Percentiles rank a stretch among this genome's conserved stretches.
phyloP scores from a whole-genome alignment of 2,329 filamentous ascomycete species.

The Geosmithia putterillii region DNA sequence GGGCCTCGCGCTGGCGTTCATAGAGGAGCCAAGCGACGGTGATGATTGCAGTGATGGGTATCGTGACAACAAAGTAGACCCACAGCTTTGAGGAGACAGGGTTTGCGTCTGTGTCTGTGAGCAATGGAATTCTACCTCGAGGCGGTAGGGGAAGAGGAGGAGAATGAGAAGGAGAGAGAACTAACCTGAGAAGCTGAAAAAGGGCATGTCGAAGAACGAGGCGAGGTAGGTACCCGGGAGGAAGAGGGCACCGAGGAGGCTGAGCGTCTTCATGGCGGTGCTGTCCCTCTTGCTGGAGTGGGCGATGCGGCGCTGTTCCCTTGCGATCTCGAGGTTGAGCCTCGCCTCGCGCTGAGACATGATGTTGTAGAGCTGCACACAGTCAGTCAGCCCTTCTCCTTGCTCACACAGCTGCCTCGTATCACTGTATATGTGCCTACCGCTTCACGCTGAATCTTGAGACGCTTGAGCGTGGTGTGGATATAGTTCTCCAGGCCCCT shows the following conservation, averaged over 20 bases:
- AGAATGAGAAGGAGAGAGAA: not conserved
- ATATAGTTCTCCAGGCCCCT: conserved; percentile 51
- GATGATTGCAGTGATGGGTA: conserved; percentile 43
- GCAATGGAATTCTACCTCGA: not conserved
- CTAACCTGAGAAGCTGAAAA: conserved; percentile 40
- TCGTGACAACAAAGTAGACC: conserved; percentile 51
- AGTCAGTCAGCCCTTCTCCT: not conserved
- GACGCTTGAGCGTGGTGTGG: conserved; percentile 45
- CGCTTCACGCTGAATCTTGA: conserved; percentile 49
- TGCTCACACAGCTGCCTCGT: too few relatives aligned
- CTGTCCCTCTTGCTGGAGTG: conserved; percentile 49
- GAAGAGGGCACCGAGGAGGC: conserved; percentile 50
- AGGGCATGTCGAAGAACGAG: conserved; percentile 54
- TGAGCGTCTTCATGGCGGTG: conserved; percentile 54
- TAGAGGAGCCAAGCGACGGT: conserved; percentile 43
- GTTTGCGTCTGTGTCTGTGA: conserved; percentile 12
- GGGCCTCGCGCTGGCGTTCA: conserved; percentile 35
- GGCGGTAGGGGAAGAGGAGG: not conserved
- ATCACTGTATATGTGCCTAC: conserved; percentile 22
- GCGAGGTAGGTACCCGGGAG: conserved; percentile 50
- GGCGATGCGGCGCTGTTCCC: conserved; percentile 45
- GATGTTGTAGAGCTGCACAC: conserved; percentile 47
- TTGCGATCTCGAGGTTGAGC: conserved; percentile 50
- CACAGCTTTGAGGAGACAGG: conserved; percentile 41
- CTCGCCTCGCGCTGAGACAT: conserved; percentile 53